A percentile compares a stretch with the other conserved stretches of the same genome.
phyloP scores from a whole-genome alignment of 2,329 filamentous ascomycete genomes.

The Talaromyces atroroseus region DNA sequence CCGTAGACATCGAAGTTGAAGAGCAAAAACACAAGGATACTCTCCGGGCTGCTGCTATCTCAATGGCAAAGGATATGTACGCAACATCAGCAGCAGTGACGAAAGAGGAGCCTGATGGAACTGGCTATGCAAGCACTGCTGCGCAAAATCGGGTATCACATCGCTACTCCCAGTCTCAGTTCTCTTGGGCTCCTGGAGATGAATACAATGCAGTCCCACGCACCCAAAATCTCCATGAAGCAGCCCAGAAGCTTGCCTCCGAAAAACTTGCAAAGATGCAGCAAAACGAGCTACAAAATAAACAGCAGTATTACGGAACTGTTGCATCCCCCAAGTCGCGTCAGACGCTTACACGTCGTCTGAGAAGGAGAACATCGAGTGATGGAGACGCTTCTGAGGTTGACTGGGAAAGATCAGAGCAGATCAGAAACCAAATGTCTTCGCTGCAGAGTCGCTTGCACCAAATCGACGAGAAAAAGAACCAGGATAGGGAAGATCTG shows the following conservation, averaged over 20 bases:
- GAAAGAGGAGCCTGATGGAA: conserved; percentile 15
- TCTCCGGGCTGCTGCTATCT: conserved; percentile 74
- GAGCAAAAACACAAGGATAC: conserved; percentile 68
- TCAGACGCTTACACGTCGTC: conserved; percentile 51
- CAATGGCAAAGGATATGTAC: conserved; percentile 88
- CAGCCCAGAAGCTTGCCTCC: conserved; percentile 78
- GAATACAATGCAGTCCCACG: conserved; percentile 18
- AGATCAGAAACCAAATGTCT: conserved; percentile 74
- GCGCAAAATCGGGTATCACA: conserved; percentile 33
- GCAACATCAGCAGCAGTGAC: conserved; percentile 47
- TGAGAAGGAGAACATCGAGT: conserved; percentile 61
- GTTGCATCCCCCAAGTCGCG: conserved; percentile 42
- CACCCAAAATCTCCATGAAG: conserved; percentile 63
- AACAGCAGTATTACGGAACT: conserved; percentile 68
- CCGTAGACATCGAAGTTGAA: conserved; percentile 64
- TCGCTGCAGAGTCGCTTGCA: conserved; percentile 64
- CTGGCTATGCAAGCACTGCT: conserved; percentile 20
- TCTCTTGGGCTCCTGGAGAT: conserved; percentile 24
- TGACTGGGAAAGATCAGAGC: conserved; percentile 63
- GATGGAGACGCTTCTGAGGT: conserved; percentile 55
- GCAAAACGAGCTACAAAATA: conserved; percentile 62
- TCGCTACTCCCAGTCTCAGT: conserved; percentile 24
- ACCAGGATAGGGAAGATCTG: conserved; percentile 67
- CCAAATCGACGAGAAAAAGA: conserved; percentile 65
- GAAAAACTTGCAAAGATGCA: conserved; percentile 77